These are phyloP conservation scores for Austropuccinia psidii DNA, from an alignment of 1,284 basidiomycete genomes.

Conservation along the genomic window DNA sequence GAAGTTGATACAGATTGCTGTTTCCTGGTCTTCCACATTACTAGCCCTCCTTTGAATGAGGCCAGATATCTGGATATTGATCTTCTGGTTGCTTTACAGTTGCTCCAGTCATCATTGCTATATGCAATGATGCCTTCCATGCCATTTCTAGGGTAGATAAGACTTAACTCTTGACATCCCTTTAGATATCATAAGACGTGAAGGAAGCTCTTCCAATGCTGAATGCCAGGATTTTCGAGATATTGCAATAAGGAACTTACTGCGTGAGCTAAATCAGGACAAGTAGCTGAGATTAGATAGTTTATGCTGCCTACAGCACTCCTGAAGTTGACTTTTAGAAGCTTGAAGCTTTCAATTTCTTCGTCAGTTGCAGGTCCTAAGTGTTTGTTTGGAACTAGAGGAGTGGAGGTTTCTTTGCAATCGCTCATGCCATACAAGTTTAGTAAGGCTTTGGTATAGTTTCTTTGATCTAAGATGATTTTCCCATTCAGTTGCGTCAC, in stretches of 20 bases:
- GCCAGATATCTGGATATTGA: too few relatives aligned
- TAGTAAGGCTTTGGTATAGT: too few relatives aligned
- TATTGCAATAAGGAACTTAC: background rate
- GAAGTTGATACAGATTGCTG: too few relatives aligned
- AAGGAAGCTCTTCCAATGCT: background rate
- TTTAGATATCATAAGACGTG: background rate
- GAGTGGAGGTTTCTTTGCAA: background rate
- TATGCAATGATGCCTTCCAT: too few relatives aligned
- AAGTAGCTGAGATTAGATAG: background rate
- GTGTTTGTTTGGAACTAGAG: background rate
- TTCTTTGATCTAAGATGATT: too few relatives aligned
- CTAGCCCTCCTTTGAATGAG: too few relatives aligned
- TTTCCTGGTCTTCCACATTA: too few relatives aligned
- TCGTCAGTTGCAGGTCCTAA: background rate
- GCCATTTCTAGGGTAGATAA: too few relatives aligned
- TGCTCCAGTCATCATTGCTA: too few relatives aligned
- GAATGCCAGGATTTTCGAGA: background rate
- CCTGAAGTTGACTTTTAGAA: background rate
- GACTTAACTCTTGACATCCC: too few relatives aligned
- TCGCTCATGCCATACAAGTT: background rate
- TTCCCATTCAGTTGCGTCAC: too few relatives aligned
- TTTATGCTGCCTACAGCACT: background rate
- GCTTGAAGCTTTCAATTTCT: background rate
- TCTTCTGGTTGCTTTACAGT: too few relatives aligned
- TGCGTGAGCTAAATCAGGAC: background rate